Evolutionary conservation across 768 basidiomycete genomes (phyloP).

Genomic region (Amanita molliuscula): DNA sequence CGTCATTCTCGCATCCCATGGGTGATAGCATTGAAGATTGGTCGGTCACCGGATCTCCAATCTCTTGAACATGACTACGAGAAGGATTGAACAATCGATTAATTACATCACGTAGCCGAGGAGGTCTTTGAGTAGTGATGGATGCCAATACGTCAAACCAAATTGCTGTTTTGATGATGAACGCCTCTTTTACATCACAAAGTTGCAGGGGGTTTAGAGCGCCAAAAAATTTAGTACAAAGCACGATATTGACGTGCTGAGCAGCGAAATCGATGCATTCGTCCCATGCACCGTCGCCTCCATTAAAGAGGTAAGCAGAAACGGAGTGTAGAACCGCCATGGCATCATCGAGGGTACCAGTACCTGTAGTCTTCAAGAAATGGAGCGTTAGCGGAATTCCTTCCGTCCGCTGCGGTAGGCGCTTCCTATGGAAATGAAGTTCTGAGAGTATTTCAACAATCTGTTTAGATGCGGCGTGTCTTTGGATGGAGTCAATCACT

Average conservation of each 20-base stretch:
- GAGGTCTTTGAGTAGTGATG: conserved; percentile 51
- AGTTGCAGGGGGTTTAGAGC: conserved; percentile 33
- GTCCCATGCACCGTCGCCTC: conserved; percentile 62
- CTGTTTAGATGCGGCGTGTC: background rate
- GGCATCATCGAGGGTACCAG: conserved; percentile 52
- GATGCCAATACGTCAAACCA: conserved; percentile 85
- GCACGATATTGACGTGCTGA: conserved; percentile 37
- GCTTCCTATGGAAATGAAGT: background rate
- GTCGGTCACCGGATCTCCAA: conserved; percentile 12
- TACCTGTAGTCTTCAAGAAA: background rate
- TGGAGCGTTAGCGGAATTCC: conserved; percentile 2
- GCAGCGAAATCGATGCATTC: conserved; percentile 55
- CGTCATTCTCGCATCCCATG: conserved; percentile 79
- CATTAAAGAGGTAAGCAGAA: conserved; percentile 69
- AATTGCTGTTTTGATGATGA: conserved; percentile 75
- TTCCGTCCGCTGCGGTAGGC: conserved; percentile 1
- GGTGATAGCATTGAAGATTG: conserved; percentile 67
- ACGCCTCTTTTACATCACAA: conserved; percentile 43
- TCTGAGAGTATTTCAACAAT: conserved; percentile 1
- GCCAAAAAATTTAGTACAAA: conserved; percentile 18
- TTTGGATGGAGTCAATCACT: background rate
- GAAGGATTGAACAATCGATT: conserved; percentile 43
- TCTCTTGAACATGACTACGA: conserved; percentile 27
- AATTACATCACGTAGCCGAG: conserved; percentile 48
- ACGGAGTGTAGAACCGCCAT: conserved; percentile 71